These are phyloP conservation scores for Suillus subalutaceus DNA, from an alignment of 768 basidiomycete species.

Conservation along the genomic window DNA sequence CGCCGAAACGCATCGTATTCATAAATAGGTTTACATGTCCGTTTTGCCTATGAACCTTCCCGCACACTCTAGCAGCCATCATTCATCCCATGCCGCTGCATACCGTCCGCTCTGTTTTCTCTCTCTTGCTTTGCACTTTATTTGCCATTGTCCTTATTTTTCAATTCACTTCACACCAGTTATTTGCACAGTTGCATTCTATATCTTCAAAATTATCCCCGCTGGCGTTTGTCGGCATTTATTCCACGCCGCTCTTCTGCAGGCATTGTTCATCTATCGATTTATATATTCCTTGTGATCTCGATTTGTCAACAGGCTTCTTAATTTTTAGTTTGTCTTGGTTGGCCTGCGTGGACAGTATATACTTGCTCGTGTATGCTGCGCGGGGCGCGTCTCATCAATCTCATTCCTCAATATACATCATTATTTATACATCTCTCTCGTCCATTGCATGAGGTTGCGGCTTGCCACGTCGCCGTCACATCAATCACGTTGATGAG, in stretches of 20 bases:
- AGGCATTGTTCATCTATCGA: slow-evolving; percentile 8
- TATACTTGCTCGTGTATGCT: slow-evolving; percentile 31
- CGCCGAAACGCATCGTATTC: slow-evolving; percentile 37
- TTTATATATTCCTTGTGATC: slow-evolving; percentile 11
- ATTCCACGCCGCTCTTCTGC: slow-evolving; percentile 25
- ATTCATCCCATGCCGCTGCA: slow-evolving; percentile 27
- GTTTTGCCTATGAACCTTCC: slow-evolving; percentile 33
- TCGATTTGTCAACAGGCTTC: slow-evolving; percentile 28
- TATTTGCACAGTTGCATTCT: slow-evolving; percentile 28
- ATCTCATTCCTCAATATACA: slow-evolving; percentile 25
- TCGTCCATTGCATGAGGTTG: not conserved
- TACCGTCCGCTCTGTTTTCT: slow-evolving; percentile 21
- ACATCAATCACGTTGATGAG: too few species aligned
- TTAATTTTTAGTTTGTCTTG: slow-evolving; percentile 26
- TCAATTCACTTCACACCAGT: slow-evolving; percentile 19
- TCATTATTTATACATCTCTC: slow-evolving; percentile 26
- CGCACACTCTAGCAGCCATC: slow-evolving; percentile 22
- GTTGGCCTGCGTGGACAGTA: slow-evolving; percentile 25
- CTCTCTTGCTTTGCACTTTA: slow-evolving; percentile 17
- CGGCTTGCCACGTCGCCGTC: too few species aligned
- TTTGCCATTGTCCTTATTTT: slow-evolving; percentile 28
- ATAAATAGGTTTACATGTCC: slow-evolving; percentile 36
- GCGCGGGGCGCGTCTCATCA: slow-evolving; percentile 31
- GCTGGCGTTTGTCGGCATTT: slow-evolving; percentile 29
- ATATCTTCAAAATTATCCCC: slow-evolving; percentile 33